Evolutionary conservation across 768 basidiomycete species (phyloP).

Genomic region (Rhodotorula diobovata): DNA sequence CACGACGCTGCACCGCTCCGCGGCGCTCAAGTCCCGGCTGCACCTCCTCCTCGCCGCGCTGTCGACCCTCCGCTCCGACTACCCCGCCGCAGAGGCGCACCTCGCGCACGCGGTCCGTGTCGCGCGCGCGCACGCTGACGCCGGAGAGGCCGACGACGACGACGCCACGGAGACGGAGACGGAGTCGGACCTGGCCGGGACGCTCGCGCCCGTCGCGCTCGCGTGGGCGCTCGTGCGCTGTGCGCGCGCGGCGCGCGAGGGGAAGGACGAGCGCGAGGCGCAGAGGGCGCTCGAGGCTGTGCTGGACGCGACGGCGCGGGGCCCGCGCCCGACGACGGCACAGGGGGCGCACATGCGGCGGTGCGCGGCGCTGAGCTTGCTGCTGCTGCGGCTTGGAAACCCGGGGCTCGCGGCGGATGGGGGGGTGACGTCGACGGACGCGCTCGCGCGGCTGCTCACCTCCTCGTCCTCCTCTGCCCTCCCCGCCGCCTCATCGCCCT

Average conservation of each 20-base stretch:
- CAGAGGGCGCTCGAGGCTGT: constrained; percentile 8
- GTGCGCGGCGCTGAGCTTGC: constrained; percentile 1
- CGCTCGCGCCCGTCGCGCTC: neutral
- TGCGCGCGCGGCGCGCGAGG: neutral
- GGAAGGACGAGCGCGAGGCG: neutral
- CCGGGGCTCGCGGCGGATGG: neutral
- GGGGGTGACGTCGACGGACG: neutral
- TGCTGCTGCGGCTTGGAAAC: constrained; percentile 3
- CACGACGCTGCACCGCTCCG: neutral
- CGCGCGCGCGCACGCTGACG: neutral
- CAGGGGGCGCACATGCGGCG: neutral
- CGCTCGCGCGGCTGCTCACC: neutral
- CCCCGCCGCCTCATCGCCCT: neutral
- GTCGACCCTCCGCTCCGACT: constrained; percentile 7
- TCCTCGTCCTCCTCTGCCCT: neutral
- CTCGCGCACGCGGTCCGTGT: neutral
- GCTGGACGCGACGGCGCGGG: neutral
- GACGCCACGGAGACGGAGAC: no score
- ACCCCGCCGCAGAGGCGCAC: constrained; percentile 1
- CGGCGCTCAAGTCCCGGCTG: constrained; percentile 7
- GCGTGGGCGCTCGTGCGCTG: constrained; percentile 2
- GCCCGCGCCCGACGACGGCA: no score
- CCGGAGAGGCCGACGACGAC: no score
- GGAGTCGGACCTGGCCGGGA: no score
- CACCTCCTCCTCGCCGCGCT: neutral